phyloP scores from a whole-genome alignment of 352 stramenopile species.

The Globisporangium iwayamae region DNA sequence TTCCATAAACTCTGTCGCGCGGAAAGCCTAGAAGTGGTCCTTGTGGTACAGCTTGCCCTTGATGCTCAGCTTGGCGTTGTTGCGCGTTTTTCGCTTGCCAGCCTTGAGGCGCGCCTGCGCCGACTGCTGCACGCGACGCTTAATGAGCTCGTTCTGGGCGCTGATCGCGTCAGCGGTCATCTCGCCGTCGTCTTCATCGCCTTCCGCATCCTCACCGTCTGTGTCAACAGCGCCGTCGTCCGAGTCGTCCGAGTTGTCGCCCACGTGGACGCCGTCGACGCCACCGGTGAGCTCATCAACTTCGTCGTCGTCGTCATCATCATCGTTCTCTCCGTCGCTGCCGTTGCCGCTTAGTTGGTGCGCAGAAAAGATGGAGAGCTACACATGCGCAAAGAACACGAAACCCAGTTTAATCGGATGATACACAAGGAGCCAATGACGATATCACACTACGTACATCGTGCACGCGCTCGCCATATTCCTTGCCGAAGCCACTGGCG shows the following conservation, averaged over 20 bases:
- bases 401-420: conserved; percentile 4
- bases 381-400: neutral
- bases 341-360: conserved; percentile 43
- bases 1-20: neutral
- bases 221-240: conserved; percentile 15
- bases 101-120: conserved; percentile 54
- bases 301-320: conserved; percentile 38
- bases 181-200: conserved; percentile 16
- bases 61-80: conserved; percentile 81
- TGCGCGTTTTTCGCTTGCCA: conserved; percentile 62
- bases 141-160: conserved; percentile 71
- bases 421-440: neutral
- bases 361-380: conserved; percentile 83
- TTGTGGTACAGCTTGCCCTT: conserved; percentile 86
- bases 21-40: conserved; percentile 57
- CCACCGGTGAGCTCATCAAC: conserved; percentile 33
- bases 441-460: conserved; percentile 33
- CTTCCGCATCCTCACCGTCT: conserved; percentile 14
- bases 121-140: conserved; percentile 76
- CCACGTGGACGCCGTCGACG: conserved; percentile 32
- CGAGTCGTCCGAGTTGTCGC: conserved; percentile 21
- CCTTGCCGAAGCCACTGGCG: conserved; percentile 76
- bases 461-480: conserved; percentile 70
- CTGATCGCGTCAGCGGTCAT: conserved; percentile 32
- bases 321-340: conserved; percentile 37